Evolutionary conservation across 208 protist species (phyloP).

Genomic region (Trypanosoma lewisi): DNA sequence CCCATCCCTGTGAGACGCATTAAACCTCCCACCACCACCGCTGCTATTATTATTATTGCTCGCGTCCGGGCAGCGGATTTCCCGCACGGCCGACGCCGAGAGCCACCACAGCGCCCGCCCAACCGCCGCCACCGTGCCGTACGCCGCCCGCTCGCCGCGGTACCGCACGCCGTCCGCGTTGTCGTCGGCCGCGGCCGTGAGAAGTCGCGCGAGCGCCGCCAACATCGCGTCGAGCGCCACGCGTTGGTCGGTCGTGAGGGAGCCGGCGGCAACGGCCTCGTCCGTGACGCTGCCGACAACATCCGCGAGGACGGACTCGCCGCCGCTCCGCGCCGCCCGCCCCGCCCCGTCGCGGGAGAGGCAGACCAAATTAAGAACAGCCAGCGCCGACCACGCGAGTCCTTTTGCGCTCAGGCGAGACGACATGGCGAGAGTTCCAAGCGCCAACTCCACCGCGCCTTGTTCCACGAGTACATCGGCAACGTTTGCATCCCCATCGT

Average conservation of each 20-base stretch:
- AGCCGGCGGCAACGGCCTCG: neutral
- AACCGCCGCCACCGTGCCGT: constrained; percentile 48
- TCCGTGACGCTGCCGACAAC: constrained; percentile 41
- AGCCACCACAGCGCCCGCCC: constrained; percentile 37
- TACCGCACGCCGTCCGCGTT: constrained; percentile 49
- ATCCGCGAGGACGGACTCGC: constrained; percentile 47
- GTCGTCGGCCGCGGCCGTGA: constrained; percentile 53
- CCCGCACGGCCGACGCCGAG: constrained; percentile 43
- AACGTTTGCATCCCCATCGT: constrained; percentile 13
- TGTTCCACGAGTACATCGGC: constrained; percentile 58
- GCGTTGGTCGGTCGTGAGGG: constrained; percentile 1
- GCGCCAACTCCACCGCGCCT: constrained; percentile 56
- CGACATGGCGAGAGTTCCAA: constrained; percentile 54
- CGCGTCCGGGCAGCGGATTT: constrained; percentile 39
- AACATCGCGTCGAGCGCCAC: constrained; percentile 58
- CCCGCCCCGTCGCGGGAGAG: constrained; percentile 47
- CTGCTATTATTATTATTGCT: neutral
- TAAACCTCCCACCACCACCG: constrained; percentile 9
- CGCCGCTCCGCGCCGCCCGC: constrained; percentile 35
- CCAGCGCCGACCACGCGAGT: constrained; percentile 55
- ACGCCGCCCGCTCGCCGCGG: constrained; percentile 56
- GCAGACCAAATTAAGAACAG: constrained; percentile 66
- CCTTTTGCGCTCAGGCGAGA: constrained; percentile 42
- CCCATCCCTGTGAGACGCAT: too few relatives aligned
- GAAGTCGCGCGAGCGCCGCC: constrained; percentile 47